Percentiles rank a stretch among this genome's conserved stretches.
phyloP scores from a whole-genome alignment of 163 green algal species.

The Scenedesmus sp. region DNA sequence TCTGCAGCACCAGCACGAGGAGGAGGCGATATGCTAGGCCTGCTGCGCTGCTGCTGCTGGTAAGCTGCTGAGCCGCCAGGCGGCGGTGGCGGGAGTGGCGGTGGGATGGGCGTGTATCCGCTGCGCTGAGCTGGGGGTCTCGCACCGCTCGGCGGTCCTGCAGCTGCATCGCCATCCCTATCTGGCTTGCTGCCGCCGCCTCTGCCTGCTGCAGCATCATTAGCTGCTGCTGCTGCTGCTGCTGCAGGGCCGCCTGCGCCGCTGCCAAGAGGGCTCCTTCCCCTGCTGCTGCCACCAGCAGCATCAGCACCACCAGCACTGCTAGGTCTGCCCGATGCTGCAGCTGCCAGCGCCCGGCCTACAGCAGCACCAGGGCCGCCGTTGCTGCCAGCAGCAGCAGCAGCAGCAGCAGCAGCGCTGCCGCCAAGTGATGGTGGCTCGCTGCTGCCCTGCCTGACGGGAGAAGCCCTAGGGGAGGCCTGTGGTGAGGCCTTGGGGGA shows the following conservation, averaged over 20 bases:
- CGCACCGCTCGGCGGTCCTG: background rate
- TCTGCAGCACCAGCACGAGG: background rate
- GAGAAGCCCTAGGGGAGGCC: slow-evolving; percentile 3
- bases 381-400: background rate
- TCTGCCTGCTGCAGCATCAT: background rate
- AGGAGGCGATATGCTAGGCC: background rate
- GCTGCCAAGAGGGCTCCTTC: slow-evolving; percentile 4
- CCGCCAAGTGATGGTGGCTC: slow-evolving; percentile 19
- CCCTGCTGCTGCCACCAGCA: slow-evolving; percentile 17
- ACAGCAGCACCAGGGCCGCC: background rate
- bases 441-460: slow-evolving; percentile 1
- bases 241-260: background rate
- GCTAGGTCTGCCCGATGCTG: background rate
- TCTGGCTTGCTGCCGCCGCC: background rate
- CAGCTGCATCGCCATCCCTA: background rate
- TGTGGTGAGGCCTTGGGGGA: slow-evolving; percentile 8
- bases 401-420: slow-evolving; percentile 15
- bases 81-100: background rate
- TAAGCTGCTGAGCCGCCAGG: background rate
- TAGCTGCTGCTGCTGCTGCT: slow-evolving; percentile 10
- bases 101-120: background rate
- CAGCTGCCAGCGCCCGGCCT: background rate
- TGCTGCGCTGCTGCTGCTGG: slow-evolving; percentile 9
- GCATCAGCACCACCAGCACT: background rate
- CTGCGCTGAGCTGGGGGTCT: background rate